These are phyloP conservation scores for Albizia julibrissin DNA, from an alignment of 306 rosid species.

Conservation along the genomic window DNA sequence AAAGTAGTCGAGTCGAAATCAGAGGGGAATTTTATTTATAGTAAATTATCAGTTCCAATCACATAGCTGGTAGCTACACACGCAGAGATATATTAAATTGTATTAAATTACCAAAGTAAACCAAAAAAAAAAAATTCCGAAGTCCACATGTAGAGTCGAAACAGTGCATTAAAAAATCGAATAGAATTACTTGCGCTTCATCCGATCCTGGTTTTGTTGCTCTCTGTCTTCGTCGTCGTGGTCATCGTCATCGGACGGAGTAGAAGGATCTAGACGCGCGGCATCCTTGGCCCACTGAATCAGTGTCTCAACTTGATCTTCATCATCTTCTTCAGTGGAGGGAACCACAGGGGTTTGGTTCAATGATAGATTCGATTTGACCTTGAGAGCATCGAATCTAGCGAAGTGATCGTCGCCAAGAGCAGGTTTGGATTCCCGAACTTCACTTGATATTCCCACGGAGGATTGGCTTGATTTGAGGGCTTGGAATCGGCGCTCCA, in stretches of 20 bases:
- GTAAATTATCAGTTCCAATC: not conserved
- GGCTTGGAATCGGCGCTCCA: slow-evolving; percentile 30
- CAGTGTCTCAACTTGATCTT: slow-evolving; percentile 61
- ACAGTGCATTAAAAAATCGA: not conserved
- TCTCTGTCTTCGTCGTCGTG: not conserved
- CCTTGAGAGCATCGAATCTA: not conserved
- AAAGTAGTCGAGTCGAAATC: not conserved
- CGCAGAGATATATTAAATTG: not conserved
- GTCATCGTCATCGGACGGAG: slow-evolving; percentile 27
- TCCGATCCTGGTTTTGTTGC: not conserved
- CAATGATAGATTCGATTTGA: not conserved
- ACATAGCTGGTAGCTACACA: not conserved
- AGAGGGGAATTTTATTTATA: not conserved
- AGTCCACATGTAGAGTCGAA: not conserved
- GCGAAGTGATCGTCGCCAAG: not conserved
- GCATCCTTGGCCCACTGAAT: slow-evolving; percentile 91
- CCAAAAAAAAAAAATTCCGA: not conserved
- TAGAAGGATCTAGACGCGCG: slow-evolving; percentile 72
- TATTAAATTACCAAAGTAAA: not conserved
- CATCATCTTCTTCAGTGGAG: slow-evolving; percentile 29
- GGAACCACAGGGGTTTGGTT: not conserved
- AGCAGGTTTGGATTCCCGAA: not conserved
- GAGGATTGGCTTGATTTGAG: slow-evolving; percentile 15
- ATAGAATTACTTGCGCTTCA: not conserved
- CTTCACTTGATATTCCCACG: not conserved